A percentile compares a stretch with the other conserved stretches of the same genome.
These are phyloP conservation scores for Blastomyces gilchristii DNA, from an alignment of 2,329 filamentous ascomycete species.

Conservation along the genomic window DNA sequence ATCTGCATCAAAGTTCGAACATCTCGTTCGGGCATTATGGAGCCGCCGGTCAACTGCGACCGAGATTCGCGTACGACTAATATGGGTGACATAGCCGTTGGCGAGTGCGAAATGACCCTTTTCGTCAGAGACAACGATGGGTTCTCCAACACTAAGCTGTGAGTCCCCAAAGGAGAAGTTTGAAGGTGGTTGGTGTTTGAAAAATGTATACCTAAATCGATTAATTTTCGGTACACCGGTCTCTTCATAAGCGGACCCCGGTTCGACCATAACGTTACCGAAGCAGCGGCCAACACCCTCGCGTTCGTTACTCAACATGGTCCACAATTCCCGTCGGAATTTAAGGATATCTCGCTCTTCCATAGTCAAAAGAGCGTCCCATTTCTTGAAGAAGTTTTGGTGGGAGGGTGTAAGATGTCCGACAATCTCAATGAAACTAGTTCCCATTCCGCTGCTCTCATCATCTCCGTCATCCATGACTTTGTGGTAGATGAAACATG, in stretches of 20 bases:
- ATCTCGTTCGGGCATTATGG: constrained; percentile 70
- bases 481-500: constrained; percentile 91
- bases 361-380: constrained; percentile 85
- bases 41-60: constrained; percentile 85
- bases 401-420: constrained; percentile 64
- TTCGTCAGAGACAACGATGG: constrained; percentile 93
- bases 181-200: constrained; percentile 53
- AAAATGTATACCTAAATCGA: constrained; percentile 73
- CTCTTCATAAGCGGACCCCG: constrained; percentile 62
- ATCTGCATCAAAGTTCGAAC: constrained; percentile 62
- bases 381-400: constrained; percentile 80
- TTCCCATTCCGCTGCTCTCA: constrained; percentile 68
- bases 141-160: constrained; percentile 75
- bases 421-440: constrained; percentile 73
- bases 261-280: constrained; percentile 71
- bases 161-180: constrained; percentile 84
- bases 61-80: constrained; percentile 64
- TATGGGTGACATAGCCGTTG: constrained; percentile 76
- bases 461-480: constrained; percentile 74
- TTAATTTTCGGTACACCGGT: constrained; percentile 72
- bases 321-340: constrained; percentile 85
- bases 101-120: constrained; percentile 89
- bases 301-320: constrained; percentile 79
- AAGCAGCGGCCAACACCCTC: constrained; percentile 87
- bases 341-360: constrained; percentile 88